phyloP scores from a whole-genome alignment of 768 basidiomycete species.

The Tricholoma flavovirens region DNA sequence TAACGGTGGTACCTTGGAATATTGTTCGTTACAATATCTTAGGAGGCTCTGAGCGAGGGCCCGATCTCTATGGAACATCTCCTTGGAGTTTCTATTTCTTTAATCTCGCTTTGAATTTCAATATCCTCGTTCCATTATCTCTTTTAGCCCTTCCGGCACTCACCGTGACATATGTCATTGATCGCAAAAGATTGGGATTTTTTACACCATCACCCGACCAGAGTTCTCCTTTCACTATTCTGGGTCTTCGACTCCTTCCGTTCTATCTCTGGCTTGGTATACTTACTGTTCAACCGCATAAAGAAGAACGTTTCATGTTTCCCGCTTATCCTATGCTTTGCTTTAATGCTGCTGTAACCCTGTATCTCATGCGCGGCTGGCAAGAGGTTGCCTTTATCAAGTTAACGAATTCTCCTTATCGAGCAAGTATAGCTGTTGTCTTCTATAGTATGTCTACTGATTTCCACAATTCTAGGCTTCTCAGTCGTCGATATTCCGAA shows the following conservation, averaged over 20 bases:
- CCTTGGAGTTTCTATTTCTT: slow-evolving; percentile 82
- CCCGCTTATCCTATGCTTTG: slow-evolving; percentile 88
- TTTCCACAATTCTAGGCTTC: slow-evolving; percentile 53
- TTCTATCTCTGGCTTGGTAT: slow-evolving; percentile 89
- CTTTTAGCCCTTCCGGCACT: slow-evolving; percentile 77
- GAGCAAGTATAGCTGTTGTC: slow-evolving; percentile 40
- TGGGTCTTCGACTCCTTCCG: slow-evolving; percentile 76
- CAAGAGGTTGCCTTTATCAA: slow-evolving; percentile 71
- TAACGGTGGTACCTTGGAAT: slow-evolving; percentile 84
- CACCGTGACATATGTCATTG: slow-evolving; percentile 63
- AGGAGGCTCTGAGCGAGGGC: slow-evolving; percentile 69
- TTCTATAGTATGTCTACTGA: not conserved
- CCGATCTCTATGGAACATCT: slow-evolving; percentile 90
- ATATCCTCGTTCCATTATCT: slow-evolving; percentile 76
- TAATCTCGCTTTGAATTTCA: slow-evolving; percentile 94
- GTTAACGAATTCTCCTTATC: slow-evolving; percentile 79
- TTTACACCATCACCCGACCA: slow-evolving; percentile 42
- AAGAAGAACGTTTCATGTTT: slow-evolving; percentile 99
- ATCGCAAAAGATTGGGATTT: slow-evolving; percentile 70
- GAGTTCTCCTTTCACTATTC: slow-evolving; percentile 75
- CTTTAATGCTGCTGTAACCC: slow-evolving; percentile 88
- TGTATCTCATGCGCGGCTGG: slow-evolving; percentile 86
- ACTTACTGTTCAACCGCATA: slow-evolving; percentile 80
- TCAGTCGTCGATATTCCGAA: slow-evolving; percentile 66
- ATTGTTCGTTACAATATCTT: slow-evolving; percentile 93